phyloP scores from a whole-genome alignment of 768 basidiomycete species.

The Calocera cornea region DNA sequence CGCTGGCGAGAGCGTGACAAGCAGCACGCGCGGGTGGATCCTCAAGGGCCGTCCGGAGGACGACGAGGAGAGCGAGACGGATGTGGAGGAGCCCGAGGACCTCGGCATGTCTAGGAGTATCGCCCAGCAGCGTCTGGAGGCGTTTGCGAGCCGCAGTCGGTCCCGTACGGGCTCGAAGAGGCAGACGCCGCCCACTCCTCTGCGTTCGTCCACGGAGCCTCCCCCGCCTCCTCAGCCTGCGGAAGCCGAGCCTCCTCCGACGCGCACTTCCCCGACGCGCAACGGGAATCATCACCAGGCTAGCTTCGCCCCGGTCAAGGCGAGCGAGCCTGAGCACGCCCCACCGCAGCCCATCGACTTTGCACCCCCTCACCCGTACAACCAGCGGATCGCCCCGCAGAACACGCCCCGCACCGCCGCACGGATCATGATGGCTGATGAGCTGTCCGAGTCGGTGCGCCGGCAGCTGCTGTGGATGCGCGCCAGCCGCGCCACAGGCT shows the following conservation, averaged over 20 bases:
- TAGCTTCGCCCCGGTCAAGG: constrained; percentile 3
- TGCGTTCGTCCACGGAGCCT: neutral
- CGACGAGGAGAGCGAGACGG: constrained; percentile 15
- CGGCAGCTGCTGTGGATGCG: constrained; percentile 65
- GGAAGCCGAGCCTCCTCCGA: neutral
- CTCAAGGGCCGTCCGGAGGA: constrained; percentile 11
- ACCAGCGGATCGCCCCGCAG: constrained; percentile 50
- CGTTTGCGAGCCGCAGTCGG: constrained; percentile 7
- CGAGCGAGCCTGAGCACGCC: neutral
- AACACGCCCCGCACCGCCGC: constrained; percentile 79
- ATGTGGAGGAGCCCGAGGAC: constrained; percentile 16
- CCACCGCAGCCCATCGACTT: constrained; percentile 10
- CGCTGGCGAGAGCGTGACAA: neutral
- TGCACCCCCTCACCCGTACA: constrained; percentile 41
- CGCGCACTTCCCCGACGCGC: constrained; percentile 5
- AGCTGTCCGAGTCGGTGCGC: constrained; percentile 72
- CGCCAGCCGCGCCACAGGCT: constrained; percentile 14
- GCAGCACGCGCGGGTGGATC: constrained; percentile 13
- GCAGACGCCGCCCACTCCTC: constrained; percentile 4
- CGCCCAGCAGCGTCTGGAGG: constrained; percentile 16
- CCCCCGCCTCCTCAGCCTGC: neutral
- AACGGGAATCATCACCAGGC: neutral
- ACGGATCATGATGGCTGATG: constrained; percentile 67
- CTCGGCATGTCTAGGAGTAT: constrained; percentile 13
- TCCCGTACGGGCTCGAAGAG: neutral